A percentile compares a stretch with the other conserved stretches of the same genome.
These are phyloP conservation scores for Fusarium sp. DNA, from an alignment of 2,329 filamentous ascomycete species.

Conservation along the genomic window DNA sequence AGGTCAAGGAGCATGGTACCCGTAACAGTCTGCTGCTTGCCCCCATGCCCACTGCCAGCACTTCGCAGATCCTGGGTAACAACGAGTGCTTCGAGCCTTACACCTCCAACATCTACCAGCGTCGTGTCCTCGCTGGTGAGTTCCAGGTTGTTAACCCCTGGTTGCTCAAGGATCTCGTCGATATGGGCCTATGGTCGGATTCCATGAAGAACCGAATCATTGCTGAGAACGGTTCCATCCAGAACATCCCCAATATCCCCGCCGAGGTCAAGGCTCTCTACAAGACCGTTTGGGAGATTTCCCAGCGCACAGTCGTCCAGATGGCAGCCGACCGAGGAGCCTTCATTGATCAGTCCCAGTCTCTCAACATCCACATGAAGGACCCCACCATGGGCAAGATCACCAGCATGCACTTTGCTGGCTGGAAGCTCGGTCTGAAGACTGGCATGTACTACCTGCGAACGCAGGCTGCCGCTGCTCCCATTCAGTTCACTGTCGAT, in stretches of 20 bases:
- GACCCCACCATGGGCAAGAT: constrained; percentile 99
- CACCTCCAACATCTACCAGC: constrained; percentile 99
- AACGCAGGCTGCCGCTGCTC: constrained; percentile 94
- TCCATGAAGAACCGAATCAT: constrained; percentile 99
- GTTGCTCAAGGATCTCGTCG: constrained; percentile 97
- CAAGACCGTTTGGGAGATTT: constrained; percentile 99
- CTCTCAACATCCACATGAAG: constrained; percentile 99
- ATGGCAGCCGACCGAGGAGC: constrained; percentile 99
- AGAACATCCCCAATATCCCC: constrained; percentile 97
- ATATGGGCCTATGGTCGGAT: constrained; percentile 98
- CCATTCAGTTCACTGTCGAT: constrained; percentile 99
- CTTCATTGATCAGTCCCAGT: constrained; percentile 99
- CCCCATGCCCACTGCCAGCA: constrained; percentile 97
- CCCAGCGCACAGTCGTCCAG: constrained; percentile 92
- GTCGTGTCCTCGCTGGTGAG: constrained; percentile 95
- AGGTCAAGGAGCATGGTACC: constrained; percentile 92
- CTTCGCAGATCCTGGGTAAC: constrained; percentile 97
- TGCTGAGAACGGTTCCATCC: constrained; percentile 92
- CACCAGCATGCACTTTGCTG: constrained; percentile 98
- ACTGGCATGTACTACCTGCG: constrained; percentile 99
- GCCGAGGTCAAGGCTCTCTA: constrained; percentile 96
- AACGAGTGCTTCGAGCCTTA: constrained; percentile 99
- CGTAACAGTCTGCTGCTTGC: constrained; percentile 96
- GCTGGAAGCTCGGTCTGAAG: constrained; percentile 99
- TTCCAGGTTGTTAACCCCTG: constrained; percentile 99